These are phyloP conservation scores for Fistulinella prunicolor DNA, from an alignment of 768 basidiomycete species.

Conservation along the genomic window DNA sequence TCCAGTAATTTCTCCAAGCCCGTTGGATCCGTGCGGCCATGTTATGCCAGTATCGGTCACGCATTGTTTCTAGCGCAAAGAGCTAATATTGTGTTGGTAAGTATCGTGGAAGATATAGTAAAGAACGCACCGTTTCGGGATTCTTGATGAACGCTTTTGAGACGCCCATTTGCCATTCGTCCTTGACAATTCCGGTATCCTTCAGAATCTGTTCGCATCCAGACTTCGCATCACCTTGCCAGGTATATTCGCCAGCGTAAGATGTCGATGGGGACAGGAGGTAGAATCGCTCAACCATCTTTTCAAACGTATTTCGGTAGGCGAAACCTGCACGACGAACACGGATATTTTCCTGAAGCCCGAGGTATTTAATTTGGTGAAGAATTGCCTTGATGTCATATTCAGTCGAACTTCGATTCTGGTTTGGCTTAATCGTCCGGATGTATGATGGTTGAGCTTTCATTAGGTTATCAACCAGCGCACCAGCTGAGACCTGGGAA, in stretches of 20 bases:
- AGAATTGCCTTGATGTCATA: constrained; percentile 94
- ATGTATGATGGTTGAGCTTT: constrained; percentile 97
- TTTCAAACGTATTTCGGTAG: constrained; percentile 97
- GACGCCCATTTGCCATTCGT: constrained; percentile 99
- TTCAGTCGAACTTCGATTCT: constrained; percentile 89
- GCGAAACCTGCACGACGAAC: constrained; percentile 98
- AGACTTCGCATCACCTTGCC: constrained; percentile 86
- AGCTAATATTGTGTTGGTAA: constrained; percentile 49
- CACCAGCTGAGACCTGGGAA: constrained; percentile 80
- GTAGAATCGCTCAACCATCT: constrained; percentile 99
- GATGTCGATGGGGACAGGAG: constrained; percentile 92
- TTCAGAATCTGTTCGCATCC: constrained; percentile 91
- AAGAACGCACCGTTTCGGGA: constrained; percentile 80
- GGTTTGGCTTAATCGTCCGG: constrained; percentile 98
- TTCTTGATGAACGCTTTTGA: constrained; percentile 99
- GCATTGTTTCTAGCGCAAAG: constrained; percentile 97
- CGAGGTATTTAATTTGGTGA: constrained; percentile 99
- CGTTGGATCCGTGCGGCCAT: constrained; percentile 98
- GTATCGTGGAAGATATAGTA: background rate
- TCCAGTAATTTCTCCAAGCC: constrained; percentile 92
- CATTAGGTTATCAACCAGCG: constrained; percentile 97
- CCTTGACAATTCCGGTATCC: constrained; percentile 92
- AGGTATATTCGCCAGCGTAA: constrained; percentile 98
- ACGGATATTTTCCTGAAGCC: constrained; percentile 96
- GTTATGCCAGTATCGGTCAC: constrained; percentile 99